phyloP scores from a whole-genome alignment of 495 filamentous ascomycete genomes.

The Tuber microsphaerosporum region DNA sequence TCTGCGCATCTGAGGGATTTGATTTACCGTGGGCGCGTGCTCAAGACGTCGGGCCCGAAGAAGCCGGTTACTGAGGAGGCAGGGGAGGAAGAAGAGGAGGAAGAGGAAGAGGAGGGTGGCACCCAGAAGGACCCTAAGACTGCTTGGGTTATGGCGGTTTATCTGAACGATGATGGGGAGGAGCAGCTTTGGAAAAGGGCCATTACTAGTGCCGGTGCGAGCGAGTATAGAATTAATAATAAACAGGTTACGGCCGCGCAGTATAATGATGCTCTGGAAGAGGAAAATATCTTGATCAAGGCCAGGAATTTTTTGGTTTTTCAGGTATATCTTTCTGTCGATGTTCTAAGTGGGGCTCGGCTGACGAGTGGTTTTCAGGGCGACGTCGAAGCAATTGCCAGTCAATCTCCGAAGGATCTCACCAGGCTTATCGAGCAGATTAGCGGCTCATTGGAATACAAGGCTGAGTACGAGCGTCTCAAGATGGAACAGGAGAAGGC shows the following conservation, averaged over 20 bases:
- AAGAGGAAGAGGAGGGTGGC: slow-evolving; percentile 50
- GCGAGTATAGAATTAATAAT: slow-evolving; percentile 96
- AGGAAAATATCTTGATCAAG: slow-evolving; percentile 94
- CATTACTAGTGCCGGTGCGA: slow-evolving; percentile 78
- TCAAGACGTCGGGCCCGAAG: slow-evolving; percentile 63
- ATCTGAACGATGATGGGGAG: slow-evolving; percentile 94
- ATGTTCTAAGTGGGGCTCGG: background rate
- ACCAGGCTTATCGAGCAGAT: slow-evolving; percentile 96
- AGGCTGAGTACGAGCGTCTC: slow-evolving; percentile 84
- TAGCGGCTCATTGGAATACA: slow-evolving; percentile 90
- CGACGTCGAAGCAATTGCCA: slow-evolving; percentile 95
- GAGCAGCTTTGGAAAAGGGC: slow-evolving; percentile 92
- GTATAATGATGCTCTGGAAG: slow-evolving; percentile 88
- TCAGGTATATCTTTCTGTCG: slow-evolving; percentile 47
- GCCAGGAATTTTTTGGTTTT: slow-evolving; percentile 97
- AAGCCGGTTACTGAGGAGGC: slow-evolving; percentile 44
- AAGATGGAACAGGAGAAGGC: slow-evolving; percentile 80
- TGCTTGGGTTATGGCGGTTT: slow-evolving; percentile 98
- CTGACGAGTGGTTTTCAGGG: slow-evolving; percentile 45
- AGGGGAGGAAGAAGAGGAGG: slow-evolving; percentile 44
- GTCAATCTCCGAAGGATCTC: slow-evolving; percentile 86
- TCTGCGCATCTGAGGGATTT: slow-evolving; percentile 91
- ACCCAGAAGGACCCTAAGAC: slow-evolving; percentile 71
- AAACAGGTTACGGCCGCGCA: slow-evolving; percentile 76
- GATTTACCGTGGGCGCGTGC: slow-evolving; percentile 89